Percentiles rank a stretch among this genome's conserved stretches.
These are phyloP conservation scores for Tricholoma sp. DNA, from an alignment of 768 basidiomycete genomes.

Conservation along the genomic window DNA sequence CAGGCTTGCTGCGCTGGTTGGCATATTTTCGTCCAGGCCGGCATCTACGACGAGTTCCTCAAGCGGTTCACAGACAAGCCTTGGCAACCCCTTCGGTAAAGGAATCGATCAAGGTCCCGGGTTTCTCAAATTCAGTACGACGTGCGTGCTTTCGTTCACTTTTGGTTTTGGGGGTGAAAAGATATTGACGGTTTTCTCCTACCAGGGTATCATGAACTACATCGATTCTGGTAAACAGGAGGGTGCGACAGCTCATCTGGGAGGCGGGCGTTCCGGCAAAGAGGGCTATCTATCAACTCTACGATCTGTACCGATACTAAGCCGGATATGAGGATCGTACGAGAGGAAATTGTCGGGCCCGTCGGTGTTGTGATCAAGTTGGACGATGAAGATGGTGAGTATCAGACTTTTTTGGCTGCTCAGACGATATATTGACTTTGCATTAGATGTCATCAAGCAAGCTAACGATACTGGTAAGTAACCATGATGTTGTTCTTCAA, in stretches of 20 bases:
- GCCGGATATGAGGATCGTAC: slow-evolving; percentile 70
- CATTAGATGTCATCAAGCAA: slow-evolving; percentile 49
- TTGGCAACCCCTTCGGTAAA: slow-evolving; percentile 66
- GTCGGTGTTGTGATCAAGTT: slow-evolving; percentile 5
- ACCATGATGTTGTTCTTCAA: neutral
- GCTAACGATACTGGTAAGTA: slow-evolving; percentile 71
- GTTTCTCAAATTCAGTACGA: slow-evolving; percentile 68
- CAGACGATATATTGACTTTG: neutral
- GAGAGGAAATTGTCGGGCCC: slow-evolving; percentile 60
- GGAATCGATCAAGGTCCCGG: slow-evolving; percentile 68
- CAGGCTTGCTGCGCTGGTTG: slow-evolving; percentile 87
- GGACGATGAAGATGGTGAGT: neutral
- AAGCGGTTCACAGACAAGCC: slow-evolving; percentile 52
- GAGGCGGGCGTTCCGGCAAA: slow-evolving; percentile 52
- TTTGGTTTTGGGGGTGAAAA: no score
- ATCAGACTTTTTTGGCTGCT: neutral
- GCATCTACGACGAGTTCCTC: slow-evolving; percentile 80
- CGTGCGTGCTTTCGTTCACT: neutral
- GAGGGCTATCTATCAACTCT: slow-evolving; percentile 63
- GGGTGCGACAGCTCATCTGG: slow-evolving; percentile 62
- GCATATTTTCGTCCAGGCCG: slow-evolving; percentile 77
- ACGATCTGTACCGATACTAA: slow-evolving; percentile 69
- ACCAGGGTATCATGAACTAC: slow-evolving; percentile 68
- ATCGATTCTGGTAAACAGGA: slow-evolving; percentile 69
- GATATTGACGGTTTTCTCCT: neutral